Evolutionary conservation across 495 filamentous ascomycete species (phyloP), one percentile per base, ranked within the genome.

Genomic region (Aspergillus conjunctus): DNA sequence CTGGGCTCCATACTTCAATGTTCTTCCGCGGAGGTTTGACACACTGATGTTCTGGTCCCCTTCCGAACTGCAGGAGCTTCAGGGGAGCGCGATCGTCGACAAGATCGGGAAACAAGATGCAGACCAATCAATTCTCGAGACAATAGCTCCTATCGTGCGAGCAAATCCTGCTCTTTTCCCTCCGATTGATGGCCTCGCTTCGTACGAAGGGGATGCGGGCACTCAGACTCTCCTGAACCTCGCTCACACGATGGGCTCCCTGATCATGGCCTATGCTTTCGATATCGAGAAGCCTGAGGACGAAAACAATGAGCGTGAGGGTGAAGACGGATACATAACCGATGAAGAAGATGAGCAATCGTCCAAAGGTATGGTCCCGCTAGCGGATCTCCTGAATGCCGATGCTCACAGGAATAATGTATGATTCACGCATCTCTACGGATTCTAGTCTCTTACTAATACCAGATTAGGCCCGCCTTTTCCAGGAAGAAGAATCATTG

Each of bases 181-280:
- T n/a, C 75, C 75, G 21, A 60, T 74, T n/a, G 63, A 70, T 41
- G 73, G 70, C n/a, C 60, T 77, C 11, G 82, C 88, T 52, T 85
- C 80, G 45, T 81, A 80, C 33, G 68, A 78, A 12, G 74, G 76
- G 26, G 68, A 78, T 52, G 67, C 65, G 44, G 77, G 76, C 17
- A 78, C 84, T 49, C 75, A 80, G 18, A 72, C 82, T 22, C 72
- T 92, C 15, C 65, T 91, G 6, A 62, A 70, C 17, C 76, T 92
- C 8, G 85, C 86, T 33, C 92, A 96, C 71, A 79, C 82, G 10
- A 90, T 96, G 84, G 93, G 88, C 0, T 91, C 88, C 14, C 81
- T 88, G 15, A 94, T 97, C 45, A 96, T 97, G 92, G 88, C 91
- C 5, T 97, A 97, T 70, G 92, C 91, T 2, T 98, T 98, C 66